Evolutionary conservation across 2,329 filamentous ascomycete genomes (phyloP).

Genomic region (Didymella arachidicola): DNA sequence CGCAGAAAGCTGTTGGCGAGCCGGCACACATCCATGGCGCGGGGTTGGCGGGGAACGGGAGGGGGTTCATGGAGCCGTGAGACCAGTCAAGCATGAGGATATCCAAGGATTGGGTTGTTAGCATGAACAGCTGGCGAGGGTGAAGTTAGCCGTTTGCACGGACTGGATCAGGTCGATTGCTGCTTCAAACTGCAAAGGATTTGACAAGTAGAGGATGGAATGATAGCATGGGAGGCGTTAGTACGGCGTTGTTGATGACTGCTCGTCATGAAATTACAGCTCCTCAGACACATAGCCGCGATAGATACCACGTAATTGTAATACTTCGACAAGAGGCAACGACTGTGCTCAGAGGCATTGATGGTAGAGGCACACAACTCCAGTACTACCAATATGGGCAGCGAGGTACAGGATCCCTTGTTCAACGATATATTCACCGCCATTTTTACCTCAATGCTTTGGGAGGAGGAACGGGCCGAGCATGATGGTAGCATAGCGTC

Average conservation of each 20-base stretch:
- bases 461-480: neutral
- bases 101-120: neutral
- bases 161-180: neutral
- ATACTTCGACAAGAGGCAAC: neutral
- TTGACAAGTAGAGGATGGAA: neutral
- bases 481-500: neutral
- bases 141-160: neutral
- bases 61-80: slow-evolving; percentile 19
- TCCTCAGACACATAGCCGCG: neutral
- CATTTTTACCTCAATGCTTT: neutral
- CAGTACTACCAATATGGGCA: neutral
- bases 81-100: neutral
- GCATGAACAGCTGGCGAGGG: neutral
- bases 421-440: neutral
- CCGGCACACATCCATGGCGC: slow-evolving; percentile 9
- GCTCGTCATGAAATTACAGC: neutral
- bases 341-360: neutral
- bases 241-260: slow-evolving; percentile 7
- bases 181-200: neutral
- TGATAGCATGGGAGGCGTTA: slow-evolving; percentile 18
- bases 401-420: neutral
- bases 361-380: neutral
- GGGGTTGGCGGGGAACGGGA: slow-evolving; percentile 16
- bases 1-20: slow-evolving; percentile 18
- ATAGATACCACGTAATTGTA: slow-evolving; percentile 22